These are phyloP conservation scores for Tolypocladium guangdongense DNA, from an alignment of 2,329 filamentous ascomycete species.

Conservation along the genomic window DNA sequence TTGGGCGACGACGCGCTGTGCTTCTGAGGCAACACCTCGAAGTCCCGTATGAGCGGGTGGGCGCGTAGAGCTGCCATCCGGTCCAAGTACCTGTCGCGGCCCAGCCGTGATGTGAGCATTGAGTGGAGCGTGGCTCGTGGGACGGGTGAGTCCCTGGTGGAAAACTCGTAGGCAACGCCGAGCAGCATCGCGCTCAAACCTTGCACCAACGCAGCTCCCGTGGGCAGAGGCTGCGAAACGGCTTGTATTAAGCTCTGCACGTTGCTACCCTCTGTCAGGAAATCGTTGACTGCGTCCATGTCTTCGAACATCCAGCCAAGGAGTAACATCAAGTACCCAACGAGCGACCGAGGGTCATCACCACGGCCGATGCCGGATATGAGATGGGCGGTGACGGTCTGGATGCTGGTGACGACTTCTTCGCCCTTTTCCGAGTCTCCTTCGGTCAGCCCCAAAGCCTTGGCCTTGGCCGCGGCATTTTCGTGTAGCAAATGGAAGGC, in stretches of 20 bases:
- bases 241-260: conserved; percentile 76
- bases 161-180: conserved; percentile 91
- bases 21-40: conserved; percentile 72
- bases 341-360: conserved; percentile 66
- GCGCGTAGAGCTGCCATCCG: conserved; percentile 67
- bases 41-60: conserved; percentile 73
- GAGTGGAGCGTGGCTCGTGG: conserved; percentile 70
- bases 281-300: conserved; percentile 81
- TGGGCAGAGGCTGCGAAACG: conserved; percentile 46
- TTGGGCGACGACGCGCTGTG: conserved; percentile 34
- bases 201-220: conserved; percentile 57
- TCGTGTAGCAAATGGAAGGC: conserved; percentile 79
- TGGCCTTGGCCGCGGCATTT: conserved; percentile 64
- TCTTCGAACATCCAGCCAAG: conserved; percentile 89
- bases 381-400: conserved; percentile 79
- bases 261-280: conserved; percentile 83
- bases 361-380: conserved; percentile 64
- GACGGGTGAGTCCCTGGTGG: conserved; percentile 91
- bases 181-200: conserved; percentile 78
- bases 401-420: conserved; percentile 89
- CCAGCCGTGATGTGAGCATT: conserved; percentile 64
- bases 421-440: conserved; percentile 83
- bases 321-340: conserved; percentile 84
- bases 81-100: conserved; percentile 79
- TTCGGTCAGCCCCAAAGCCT: conserved; percentile 74